Base-by-base conservation (phyloP, 768 basidiomycete species). In the Cystoderma amianthinum region DNA sequence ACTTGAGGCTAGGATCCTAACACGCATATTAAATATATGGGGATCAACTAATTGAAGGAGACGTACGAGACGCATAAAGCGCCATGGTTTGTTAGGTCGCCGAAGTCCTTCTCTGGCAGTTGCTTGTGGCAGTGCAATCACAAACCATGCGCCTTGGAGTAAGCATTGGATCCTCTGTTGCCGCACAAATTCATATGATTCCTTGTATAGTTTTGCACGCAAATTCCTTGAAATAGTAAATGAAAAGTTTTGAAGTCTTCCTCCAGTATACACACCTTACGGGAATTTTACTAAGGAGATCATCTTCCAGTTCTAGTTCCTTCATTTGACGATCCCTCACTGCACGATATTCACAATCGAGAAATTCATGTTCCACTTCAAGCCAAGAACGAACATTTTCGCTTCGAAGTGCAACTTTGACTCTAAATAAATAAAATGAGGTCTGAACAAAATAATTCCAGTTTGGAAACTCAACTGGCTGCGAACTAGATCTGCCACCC, bases 81-180 rank as follows among this genome's bases (percentile, higher is more conserved):
- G 71, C 91, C 91, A 95, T 2, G 79, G 80, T 28, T 78, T 69
- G 20, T 60, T 72, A 2, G 80, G 78, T 32, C 82, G 71, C 36
- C 79, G 74, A 34, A 68, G 54, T 13, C 67, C 62, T 18, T 80
- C 78, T 36, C 77, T 71, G 11, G 72, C 71, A 16, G 72, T 58
- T 5, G 64, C 62, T 32, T 70, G 61, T 0, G 81, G 79, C 28
- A 85, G 62, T 1, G 81, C 90, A 52, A 84, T 91, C 47, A 88
- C 76, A 60, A 96, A 94, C 92, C 92, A 96, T 16, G 89, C 85
- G 22, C 92, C 92, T 56, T 91, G 84, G 35, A 90, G 64, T 28
- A 96, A 61, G 54, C 91, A 94, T 48, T 88, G 83, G 53, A 93
- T 83, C 40, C 92, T 74, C 60, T 96, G 92, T 56, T 86, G 82